Evolutionary conservation across 495 filamentous ascomycete species (phyloP).

Genomic region (Xylaria nigripes): DNA sequence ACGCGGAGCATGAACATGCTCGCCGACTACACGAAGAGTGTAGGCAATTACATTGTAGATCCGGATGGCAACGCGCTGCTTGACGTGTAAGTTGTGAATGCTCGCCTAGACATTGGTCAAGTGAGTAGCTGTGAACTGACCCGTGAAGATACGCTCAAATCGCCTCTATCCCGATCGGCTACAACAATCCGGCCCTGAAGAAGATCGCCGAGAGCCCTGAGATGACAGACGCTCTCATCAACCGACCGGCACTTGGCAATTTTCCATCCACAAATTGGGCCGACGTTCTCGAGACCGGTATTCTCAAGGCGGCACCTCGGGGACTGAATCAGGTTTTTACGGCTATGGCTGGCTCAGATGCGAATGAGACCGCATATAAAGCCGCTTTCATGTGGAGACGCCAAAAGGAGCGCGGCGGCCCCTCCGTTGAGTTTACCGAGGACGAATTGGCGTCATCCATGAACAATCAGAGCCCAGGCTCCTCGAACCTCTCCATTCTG

Average conservation of each 20-base stretch:
- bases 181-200: conserved; percentile 82
- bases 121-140: conserved; percentile 7
- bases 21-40: conserved; percentile 68
- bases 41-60: conserved; percentile 75
- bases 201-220: conserved; percentile 63
- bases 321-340: conserved; percentile 96
- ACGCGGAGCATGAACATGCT: conserved; percentile 91
- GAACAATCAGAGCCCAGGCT: conserved; percentile 76
- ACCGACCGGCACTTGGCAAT: conserved; percentile 92
- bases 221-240: conserved; percentile 79
- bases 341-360: conserved; percentile 89
- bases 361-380: conserved; percentile 99
- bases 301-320: conserved; percentile 81
- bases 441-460: conserved; percentile 74
- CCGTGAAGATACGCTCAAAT: conserved; percentile 75
- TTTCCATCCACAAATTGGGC: conserved; percentile 92
- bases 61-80: conserved; percentile 75
- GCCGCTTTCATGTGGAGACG: conserved; percentile 97
- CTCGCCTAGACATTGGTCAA: background rate
- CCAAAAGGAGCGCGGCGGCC: conserved; percentile 78
- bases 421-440: conserved; percentile 71
- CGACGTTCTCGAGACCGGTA: conserved; percentile 72
- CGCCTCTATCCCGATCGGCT: conserved; percentile 93
- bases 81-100: conserved; percentile 55
- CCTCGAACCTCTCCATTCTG: conserved; percentile 79